Percentiles rank a stretch among this genome's conserved stretches.
phyloP scores from a whole-genome alignment of 2,329 filamentous ascomycete genomes.

The Furcasterigmium furcatum region DNA sequence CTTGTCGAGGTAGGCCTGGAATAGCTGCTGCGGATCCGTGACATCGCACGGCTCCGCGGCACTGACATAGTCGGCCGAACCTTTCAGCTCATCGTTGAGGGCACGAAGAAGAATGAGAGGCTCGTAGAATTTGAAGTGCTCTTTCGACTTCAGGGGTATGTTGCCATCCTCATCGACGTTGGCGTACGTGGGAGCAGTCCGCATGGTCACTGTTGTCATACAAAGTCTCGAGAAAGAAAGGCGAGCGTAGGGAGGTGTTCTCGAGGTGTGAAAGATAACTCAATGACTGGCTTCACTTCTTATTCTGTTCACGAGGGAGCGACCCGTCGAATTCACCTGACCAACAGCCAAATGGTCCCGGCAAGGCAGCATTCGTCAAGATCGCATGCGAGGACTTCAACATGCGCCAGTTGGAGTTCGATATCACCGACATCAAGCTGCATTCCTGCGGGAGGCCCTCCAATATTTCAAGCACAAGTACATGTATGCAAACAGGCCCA shows the following conservation, averaged over 20 bases:
- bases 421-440: background rate
- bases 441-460: background rate
- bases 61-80: background rate
- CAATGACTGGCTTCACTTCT: too few relatives aligned
- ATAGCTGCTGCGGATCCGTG: constrained; percentile 14
- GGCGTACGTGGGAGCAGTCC: background rate
- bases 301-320: too few relatives aligned
- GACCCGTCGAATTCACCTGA: too few relatives aligned
- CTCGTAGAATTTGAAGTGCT: constrained; percentile 2
- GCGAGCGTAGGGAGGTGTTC: too few relatives aligned
- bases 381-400: too few relatives aligned
- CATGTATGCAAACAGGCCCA: too few relatives aligned
- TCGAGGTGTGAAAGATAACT: too few relatives aligned
- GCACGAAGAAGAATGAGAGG: constrained; percentile 3
- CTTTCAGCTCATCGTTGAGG: constrained; percentile 2
- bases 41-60: background rate
- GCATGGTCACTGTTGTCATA: background rate
- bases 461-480: background rate
- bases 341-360: too few relatives aligned
- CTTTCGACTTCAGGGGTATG: background rate
- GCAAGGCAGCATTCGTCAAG: too few relatives aligned
- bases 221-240: too few relatives aligned
- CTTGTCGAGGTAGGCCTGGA: constrained; percentile 24
- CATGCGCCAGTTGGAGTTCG: too few relatives aligned
- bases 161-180: background rate